Base-by-base conservation (phyloP, 2,329 filamentous ascomycete genomes). In the Verruconis gallopava region DNA sequence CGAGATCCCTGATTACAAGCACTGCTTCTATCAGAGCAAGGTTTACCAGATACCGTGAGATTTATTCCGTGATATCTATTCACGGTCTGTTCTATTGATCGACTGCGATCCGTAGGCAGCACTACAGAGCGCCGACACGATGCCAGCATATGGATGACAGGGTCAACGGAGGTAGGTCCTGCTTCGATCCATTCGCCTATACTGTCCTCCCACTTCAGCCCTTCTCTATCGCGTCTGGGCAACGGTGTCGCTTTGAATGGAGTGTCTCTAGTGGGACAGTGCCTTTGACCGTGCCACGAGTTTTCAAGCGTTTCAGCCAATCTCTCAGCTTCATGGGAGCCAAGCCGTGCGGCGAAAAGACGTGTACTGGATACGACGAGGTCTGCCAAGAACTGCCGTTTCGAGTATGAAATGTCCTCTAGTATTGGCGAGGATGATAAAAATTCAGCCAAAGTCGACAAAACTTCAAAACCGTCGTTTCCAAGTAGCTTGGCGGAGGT, bases 141-240 rank as follows among this genome's bases (percentile, higher is more conserved):
- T 9, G 13, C 33, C 9, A 36, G 11, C 18, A 15, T 17, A 25
- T 9, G 25, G 17, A 21, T 21, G 13, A 25, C 17, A 6, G 38
- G 13, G 25, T 20, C 17, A 25, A 19, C 32, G 13, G 25, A 30
- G 30, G 21, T 40, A 12, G 40, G 40, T 4, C 30, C 21, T 6
- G 41, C 34, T 1, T 17, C 5, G 15, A 43, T 35, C 41, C 41
- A 43, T 32, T 43, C 41, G 22, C 41, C 34, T 30, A 43, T 43
- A 13, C 41, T 35, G 21, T 43, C 41, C 17, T 43, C 41, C 41
- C 41, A 43, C 22, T 21, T 25, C 14, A 43, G 38, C 3, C 35
- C 41, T 40, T 37, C 28, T 15, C 20, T 14, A 6, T 9, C 32
- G 13, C 20, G 21, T 21, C 13, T 21, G 4, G 15, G 11, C 20